Percentiles rank a stretch among this genome's conserved stretches.
Conservation (phyloP, 139 green algal genomes). For the Micromonas commoda region DNA sequence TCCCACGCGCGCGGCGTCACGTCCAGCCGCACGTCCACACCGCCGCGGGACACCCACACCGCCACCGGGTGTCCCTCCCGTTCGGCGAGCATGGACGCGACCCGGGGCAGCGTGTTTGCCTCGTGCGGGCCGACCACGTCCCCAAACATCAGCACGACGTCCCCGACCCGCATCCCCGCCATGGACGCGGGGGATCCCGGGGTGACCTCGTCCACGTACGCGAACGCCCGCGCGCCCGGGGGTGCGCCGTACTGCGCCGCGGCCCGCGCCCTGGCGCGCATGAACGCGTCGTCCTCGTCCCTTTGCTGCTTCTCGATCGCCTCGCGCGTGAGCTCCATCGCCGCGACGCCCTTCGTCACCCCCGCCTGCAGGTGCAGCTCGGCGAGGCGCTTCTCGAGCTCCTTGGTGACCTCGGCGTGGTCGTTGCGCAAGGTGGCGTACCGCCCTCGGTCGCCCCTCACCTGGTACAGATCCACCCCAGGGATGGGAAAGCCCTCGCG, state of each 20-base stretch:
- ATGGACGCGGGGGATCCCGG: background rate
- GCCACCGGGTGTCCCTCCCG: background rate
- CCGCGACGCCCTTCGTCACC: background rate
- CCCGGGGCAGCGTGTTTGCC: background rate
- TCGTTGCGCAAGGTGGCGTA: conserved; percentile 16
- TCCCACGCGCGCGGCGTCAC: background rate
- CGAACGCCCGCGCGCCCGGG: background rate
- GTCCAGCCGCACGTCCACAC: background rate
- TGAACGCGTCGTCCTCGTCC: background rate
- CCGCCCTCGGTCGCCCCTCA: background rate
- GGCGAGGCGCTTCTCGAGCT: background rate
- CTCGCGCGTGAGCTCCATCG: no score
- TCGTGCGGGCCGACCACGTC: background rate
- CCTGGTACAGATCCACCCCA: background rate
- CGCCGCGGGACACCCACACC: background rate
- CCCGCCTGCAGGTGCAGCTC: background rate
- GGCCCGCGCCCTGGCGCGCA: background rate
- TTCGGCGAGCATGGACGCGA: background rate
- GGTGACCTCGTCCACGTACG: background rate
- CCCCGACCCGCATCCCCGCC: background rate
- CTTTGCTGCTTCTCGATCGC: no score
- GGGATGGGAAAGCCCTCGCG: conserved; percentile 19
- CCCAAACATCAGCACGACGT: background rate
- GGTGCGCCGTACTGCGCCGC: background rate
- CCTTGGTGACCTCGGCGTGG: background rate